Evolutionary conservation across 2,329 filamentous ascomycete species (phyloP).

Genomic region (Ramularia endophylla): DNA sequence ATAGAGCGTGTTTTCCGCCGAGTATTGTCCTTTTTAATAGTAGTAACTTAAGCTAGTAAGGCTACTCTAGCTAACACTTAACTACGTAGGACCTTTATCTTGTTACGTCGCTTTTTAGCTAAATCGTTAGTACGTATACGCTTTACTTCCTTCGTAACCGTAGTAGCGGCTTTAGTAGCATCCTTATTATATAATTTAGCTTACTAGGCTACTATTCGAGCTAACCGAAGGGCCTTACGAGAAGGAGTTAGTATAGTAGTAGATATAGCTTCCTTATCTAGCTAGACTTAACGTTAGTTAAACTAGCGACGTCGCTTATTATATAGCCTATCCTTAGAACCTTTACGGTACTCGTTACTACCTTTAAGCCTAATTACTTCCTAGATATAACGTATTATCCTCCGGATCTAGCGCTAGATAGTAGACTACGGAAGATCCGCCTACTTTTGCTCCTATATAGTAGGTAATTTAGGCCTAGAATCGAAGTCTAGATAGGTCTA

Average conservation of each 20-base stretch:
- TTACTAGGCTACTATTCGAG: background rate
- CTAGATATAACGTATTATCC: background rate
- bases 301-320: background rate
- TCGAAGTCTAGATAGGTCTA: background rate
- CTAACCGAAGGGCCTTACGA: background rate
- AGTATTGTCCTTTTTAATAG: too few relatives aligned
- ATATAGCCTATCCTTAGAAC: background rate
- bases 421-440: background rate
- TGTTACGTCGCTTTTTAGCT: background rate
- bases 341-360: background rate
- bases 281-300: too few relatives aligned
- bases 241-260: background rate
- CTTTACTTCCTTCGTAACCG: background rate
- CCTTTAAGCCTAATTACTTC: background rate
- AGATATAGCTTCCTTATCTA: background rate
- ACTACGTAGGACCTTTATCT: background rate
- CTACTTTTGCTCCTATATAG: background rate
- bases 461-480: too few relatives aligned
- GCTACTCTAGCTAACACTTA: background rate
- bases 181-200: background rate
- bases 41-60: background rate
- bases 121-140: background rate
- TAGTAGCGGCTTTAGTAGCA: background rate
- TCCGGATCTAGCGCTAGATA: background rate
- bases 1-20: too few relatives aligned